A percentile compares a stretch with the other conserved stretches of the same genome.
These are phyloP conservation scores for Rhynchosporium graminicola DNA, from an alignment of 2,329 filamentous ascomycete species.

Conservation along the genomic window DNA sequence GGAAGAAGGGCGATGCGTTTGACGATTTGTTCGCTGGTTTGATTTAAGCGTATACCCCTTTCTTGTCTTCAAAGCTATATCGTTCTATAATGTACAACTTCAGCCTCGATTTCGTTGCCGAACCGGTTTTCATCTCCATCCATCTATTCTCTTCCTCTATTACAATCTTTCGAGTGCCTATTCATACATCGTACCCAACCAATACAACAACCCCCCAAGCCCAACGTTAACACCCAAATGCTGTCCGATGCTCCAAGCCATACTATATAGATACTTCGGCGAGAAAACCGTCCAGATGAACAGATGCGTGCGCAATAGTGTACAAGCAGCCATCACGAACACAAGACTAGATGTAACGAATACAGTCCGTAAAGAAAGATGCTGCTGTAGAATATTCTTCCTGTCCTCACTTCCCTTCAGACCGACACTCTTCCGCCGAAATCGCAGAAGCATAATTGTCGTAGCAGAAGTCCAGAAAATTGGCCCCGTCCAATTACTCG, in stretches of 20 bases:
- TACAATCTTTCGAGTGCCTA: conserved; percentile 11
- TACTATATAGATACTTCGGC: conserved; percentile 90
- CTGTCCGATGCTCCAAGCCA: conserved; percentile 83
- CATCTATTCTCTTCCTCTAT: neutral
- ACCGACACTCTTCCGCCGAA: conserved; percentile 14
- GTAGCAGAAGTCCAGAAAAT: conserved; percentile 81
- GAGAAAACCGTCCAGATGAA: conserved; percentile 99
- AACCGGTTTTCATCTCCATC: neutral
- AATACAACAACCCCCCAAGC: conserved; percentile 59
- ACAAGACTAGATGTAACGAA: conserved; percentile 67
- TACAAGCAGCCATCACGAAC: conserved; percentile 88
- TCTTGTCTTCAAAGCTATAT: neutral
- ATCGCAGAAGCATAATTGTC: conserved; percentile 56
- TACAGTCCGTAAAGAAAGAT: conserved; percentile 67
- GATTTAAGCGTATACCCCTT: conserved; percentile 40
- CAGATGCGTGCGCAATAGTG: conserved; percentile 78
- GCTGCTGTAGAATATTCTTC: conserved; percentile 39
- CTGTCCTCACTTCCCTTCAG: neutral
- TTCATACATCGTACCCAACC: conserved; percentile 47
- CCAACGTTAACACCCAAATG: conserved; percentile 74
- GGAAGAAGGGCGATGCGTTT: conserved; percentile 65
- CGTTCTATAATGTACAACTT: neutral
- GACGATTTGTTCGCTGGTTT: conserved; percentile 71
- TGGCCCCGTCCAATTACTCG: conserved; percentile 88
- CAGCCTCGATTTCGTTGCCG: neutral